Conservation (phyloP, 2,329 filamentous ascomycete genomes). For the Exophiala oligosperma region DNA sequence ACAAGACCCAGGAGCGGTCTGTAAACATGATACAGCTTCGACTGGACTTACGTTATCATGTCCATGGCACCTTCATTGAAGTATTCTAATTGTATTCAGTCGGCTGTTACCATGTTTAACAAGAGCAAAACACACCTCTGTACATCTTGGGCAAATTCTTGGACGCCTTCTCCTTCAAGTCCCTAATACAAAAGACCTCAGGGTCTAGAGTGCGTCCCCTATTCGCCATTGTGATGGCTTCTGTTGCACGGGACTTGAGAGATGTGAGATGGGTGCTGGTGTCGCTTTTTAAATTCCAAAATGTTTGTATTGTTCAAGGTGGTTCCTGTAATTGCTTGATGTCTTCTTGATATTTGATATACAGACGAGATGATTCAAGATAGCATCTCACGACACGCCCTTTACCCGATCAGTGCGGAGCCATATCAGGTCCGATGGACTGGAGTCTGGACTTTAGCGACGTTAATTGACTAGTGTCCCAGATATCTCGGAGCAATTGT, state of each 20-base stretch:
- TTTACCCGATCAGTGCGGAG: too few species aligned
- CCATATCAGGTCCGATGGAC: too few species aligned
- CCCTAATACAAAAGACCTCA: conserved; percentile 29
- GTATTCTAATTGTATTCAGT: conserved; percentile 44
- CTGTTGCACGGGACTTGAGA: background rate
- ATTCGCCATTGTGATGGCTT: conserved; percentile 34
- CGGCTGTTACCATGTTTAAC: background rate
- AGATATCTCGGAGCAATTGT: background rate
- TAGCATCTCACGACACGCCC: too few species aligned
- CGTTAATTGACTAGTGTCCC: background rate
- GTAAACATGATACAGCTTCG: background rate
- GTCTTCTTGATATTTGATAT: too few species aligned
- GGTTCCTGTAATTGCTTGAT: too few species aligned
- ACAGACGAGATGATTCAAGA: too few species aligned
- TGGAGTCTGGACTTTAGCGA: too few species aligned
- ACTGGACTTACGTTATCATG: conserved; percentile 44
- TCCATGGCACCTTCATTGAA: conserved; percentile 61
- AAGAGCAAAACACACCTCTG: conserved; percentile 7
- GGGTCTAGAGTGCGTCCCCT: conserved; percentile 34
- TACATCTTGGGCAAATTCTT: conserved; percentile 20
- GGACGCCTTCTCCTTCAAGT: conserved; percentile 19
- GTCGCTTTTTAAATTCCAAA: too few species aligned
- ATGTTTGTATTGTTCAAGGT: too few species aligned
- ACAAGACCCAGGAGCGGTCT: background rate
- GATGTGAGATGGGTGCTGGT: too few species aligned